Evolutionary conservation across 1,284 basidiomycete genomes (phyloP), one percentile per base, ranked within the genome.

Genomic region (Cryptococcus neoformans): DNA sequence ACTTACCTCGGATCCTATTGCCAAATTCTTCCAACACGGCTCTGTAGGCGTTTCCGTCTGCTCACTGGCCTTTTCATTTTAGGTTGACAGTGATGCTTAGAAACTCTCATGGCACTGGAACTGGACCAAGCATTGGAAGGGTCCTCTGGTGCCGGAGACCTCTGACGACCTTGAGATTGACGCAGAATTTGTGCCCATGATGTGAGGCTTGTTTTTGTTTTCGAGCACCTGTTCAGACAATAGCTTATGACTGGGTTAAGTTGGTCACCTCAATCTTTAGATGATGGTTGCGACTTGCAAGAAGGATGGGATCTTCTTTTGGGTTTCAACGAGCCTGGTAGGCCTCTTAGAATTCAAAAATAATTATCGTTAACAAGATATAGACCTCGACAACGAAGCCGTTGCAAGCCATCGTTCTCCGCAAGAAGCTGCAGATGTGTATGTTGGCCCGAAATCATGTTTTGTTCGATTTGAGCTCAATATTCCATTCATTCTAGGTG

Each of bases 281-380:
- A 67, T 49, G 72, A 76, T 59, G 66, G 62, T 40, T 49, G 63
- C 45, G 12, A 57, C 6, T 47, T 73, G 4, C 68, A 71, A 41
- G 49, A 53, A 7, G 67, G 67, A 4, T 71, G 63, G 62, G 56
- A 46, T 21, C 50, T 65, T 44, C 50, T 76, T 4, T 54, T 76
- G 8, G 74, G 74, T 0, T 76, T 67, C 63, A 76, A 76, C 48
- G 74, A 76, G 59, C 74, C 74, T 17, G 73, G 73, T 73, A 8
- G 52, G 67, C 53, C 4, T 21, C 21, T 21, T 21, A 21, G n/a
- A n/a, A 28, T 28, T 2, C 4, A 21, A n/a, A 28, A 21, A 21
- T 21, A 21, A 21, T 21, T 21, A 21, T 21, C 21, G 21, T 21
- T 21, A 21, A 21, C 21, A 21, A 21, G 12, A 7, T 41, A 44